phyloP scores from a whole-genome alignment of 805 yeast genomes.

The Kuraishia cidri region DNA sequence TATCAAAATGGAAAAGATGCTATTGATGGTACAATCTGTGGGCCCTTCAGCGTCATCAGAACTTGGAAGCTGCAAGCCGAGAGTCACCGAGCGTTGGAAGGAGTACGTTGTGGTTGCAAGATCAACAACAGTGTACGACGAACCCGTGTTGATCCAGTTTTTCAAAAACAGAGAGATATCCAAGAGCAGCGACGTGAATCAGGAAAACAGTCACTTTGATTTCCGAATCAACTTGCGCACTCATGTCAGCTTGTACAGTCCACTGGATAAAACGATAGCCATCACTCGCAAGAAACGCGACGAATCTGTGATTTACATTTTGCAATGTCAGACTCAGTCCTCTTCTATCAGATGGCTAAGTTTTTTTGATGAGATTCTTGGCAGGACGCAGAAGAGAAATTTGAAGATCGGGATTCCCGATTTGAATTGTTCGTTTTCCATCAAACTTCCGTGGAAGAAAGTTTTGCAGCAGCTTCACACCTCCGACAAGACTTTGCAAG shows the following conservation, averaged over 20 bases:
- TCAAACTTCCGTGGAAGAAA: too few species aligned
- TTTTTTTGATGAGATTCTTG: conserved; percentile 33
- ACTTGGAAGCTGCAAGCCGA: conserved; percentile 37
- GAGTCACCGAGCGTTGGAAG: conserved; percentile 66
- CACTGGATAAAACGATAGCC: conserved; percentile 63
- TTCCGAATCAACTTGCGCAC: conserved; percentile 7
- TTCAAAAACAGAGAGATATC: conserved; percentile 35
- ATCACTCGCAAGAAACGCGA: conserved; percentile 21
- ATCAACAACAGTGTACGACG: conserved; percentile 38
- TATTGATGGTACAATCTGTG: conserved; percentile 39
- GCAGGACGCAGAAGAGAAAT: not conserved
- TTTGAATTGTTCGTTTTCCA: too few species aligned
- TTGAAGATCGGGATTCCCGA: not conserved
- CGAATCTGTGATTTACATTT: conserved; percentile 27
- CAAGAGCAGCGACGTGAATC: conserved; percentile 2
- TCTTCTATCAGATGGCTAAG: conserved; percentile 59
- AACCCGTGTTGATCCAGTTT: conserved; percentile 58
- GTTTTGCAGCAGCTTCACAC: too few species aligned
- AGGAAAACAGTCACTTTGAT: conserved; percentile 2
- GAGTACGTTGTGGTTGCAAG: conserved; percentile 72
- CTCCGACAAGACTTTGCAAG: too few species aligned
- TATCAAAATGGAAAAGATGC: conserved; percentile 56
- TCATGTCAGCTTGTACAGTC: conserved; percentile 47
- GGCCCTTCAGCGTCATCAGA: conserved; percentile 16
- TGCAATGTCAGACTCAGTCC: conserved; percentile 42